Base-by-base conservation (phyloP, 2,329 filamentous ascomycete genomes). In the Arachnopeziza araneosa region DNA sequence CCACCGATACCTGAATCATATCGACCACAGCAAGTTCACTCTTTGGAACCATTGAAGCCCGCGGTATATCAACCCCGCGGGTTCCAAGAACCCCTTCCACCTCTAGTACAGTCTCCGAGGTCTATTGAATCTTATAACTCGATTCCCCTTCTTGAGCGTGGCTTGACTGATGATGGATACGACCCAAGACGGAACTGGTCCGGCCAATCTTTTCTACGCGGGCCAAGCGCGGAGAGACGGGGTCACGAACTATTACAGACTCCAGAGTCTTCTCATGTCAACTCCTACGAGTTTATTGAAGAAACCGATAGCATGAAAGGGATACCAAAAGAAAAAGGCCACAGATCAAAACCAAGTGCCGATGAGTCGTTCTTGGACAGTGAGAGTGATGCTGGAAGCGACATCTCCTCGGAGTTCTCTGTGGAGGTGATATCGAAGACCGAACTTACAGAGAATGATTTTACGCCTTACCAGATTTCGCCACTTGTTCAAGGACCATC, bases 71-170 rank as follows among this genome's bases (percentile, higher is more conserved):
- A 68, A 30, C 69, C 71, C 24, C 58, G 50, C 32, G 67, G 67
- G 24, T 61, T 68, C 52, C 58, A 61, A 24, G 36, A 57, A 24
- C 44, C 58, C 10, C 36, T 19, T 44, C 9, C 58, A 23, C 49
- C 82, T 0, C 80, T 83, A 17, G 24, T 63, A 65, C 64, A 83
- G 2, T 83, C 83, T 0, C 81, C 84, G 17, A 83, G 82, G 59
- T 92, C 90, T 0, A 81, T 84, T 26, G 85, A 87, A 55, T 93
- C 90, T 0, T 92, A 91, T 70, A 87, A 84, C 49, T 93, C 90
- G 0, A 85, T 87, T 36, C 90, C 91, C 3, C 79, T 95, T 8
- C 80, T 96, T 14, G 88, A 93, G 62, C 83, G 89, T 55, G 89
- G 82, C 2, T 70, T 80, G 30, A 80, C 78, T 0, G 81, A 84